Evolutionary conservation across 1,284 basidiomycete species (phyloP), one percentile per base, ranked within the genome.

Genomic region (Schizophyllum commune): DNA sequence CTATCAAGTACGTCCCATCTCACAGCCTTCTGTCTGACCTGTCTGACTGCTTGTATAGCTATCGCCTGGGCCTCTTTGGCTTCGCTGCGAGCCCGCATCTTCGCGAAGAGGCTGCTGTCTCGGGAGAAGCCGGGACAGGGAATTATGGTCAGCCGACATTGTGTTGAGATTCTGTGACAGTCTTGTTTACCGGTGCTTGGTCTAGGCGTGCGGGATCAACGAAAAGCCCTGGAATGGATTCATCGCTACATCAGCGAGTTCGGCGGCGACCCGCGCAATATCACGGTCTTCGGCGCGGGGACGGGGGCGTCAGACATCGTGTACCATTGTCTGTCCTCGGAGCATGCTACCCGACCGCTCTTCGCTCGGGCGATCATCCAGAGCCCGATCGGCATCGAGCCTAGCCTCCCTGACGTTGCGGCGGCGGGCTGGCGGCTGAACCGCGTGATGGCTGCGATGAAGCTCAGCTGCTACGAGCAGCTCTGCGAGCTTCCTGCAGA

Each of bases 261-360:
- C 65, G 89, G 89, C 32, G 89, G 89, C 33, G 84, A 91, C 72
- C 83, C 89, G 8, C 70, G 73, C 62, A 87, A 88, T 66, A 76
- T 91, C 54, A 90, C 88, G 2, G 71, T 91, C 20, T 89, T 90
- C 70, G 89, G 89, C 51, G 78, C 80, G 65, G 83, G 83, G 0
- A 81, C 88, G 21, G 89, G 89, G 21, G 89, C 85, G 33, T 81
- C 84, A 47, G 87, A 91, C 65, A 84, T 91, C 64, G 72, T 90
- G n/a, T 82, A 77, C 62, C 88, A 91, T 65, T 73, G 91, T 15
- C 79, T 87, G 60, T 91, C 88, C 5, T 72, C 74, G 32, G 74
- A 74, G n/a, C 91, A 91, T 72, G 78, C 83, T 58, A 70, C 71
- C 7, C 69, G 72, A 4, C 86, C 84, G 21, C 70, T 88, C 20